These are phyloP conservation scores for Citrus cavaleriei DNA, from an alignment of 345 rosid species.

Conservation along the genomic window DNA sequence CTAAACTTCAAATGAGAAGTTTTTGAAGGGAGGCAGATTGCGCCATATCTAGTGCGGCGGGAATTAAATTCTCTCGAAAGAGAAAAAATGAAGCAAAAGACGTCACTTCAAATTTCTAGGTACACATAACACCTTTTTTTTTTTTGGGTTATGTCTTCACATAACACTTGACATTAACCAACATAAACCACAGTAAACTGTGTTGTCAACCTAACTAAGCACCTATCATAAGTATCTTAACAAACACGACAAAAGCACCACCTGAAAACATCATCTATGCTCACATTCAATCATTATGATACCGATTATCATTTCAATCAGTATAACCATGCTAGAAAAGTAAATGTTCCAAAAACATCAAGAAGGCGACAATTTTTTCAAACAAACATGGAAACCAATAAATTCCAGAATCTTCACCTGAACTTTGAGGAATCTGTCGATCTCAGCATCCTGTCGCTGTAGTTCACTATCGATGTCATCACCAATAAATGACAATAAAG, in stretches of 20 bases:
- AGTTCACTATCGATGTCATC: slow-evolving; percentile 66
- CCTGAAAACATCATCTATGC: neutral
- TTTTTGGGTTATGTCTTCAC: neutral
- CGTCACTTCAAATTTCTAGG: neutral
- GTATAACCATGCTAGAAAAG: neutral
- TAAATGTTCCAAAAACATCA: neutral
- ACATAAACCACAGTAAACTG: neutral
- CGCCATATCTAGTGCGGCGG: neutral
- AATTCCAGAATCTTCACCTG: slow-evolving; percentile 42
- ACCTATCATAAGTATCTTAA: neutral
- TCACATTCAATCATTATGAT: neutral
- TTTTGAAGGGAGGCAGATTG: neutral
- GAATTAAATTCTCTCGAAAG: neutral
- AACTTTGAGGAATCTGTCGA: slow-evolving; percentile 68
- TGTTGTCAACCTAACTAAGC: neutral
- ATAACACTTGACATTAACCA: neutral
- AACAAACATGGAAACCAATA: neutral
- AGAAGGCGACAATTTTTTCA: neutral
- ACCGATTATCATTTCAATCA: neutral
- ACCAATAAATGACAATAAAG: slow-evolving; percentile 53
- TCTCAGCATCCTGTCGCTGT: slow-evolving; percentile 64
- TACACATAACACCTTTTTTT: neutral
- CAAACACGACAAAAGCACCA: neutral
- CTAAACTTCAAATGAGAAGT: neutral
- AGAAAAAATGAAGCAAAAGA: neutral